These are phyloP conservation scores for Rhodomyrtus tomentosa DNA, from an alignment of 345 rosid species.

Conservation along the genomic window DNA sequence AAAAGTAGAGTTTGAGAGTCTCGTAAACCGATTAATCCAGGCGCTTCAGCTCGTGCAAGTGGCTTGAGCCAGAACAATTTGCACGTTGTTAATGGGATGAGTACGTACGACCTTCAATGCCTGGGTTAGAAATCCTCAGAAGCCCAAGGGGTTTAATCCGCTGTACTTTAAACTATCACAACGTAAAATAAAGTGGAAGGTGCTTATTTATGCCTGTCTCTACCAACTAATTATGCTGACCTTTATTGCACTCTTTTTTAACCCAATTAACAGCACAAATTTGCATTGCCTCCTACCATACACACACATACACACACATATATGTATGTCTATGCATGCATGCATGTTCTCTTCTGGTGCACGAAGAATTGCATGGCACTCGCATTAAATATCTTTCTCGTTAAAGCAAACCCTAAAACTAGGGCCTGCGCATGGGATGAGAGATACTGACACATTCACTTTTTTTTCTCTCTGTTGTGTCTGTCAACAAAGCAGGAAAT, in stretches of 20 bases:
- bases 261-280: too few relatives aligned
- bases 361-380: background rate
- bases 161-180: background rate
- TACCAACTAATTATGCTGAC: too few relatives aligned
- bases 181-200: background rate
- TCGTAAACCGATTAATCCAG: background rate
- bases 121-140: background rate
- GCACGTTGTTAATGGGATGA: background rate
- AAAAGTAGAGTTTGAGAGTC: background rate
- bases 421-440: background rate
- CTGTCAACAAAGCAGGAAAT: background rate
- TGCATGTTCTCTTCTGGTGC: background rate
- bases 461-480: background rate
- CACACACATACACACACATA: too few relatives aligned
- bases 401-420: background rate
- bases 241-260: too few relatives aligned
- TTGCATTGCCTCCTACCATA: too few relatives aligned
- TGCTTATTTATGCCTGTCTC: background rate
- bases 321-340: too few relatives aligned
- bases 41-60: background rate
- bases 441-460: background rate
- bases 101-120: background rate
- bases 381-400: background rate
- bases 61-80: rapidly evolving
- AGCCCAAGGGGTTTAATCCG: too few relatives aligned